Evolutionary conservation across 805 yeast genomes (phyloP).

Genomic region (Metschnikowia reukaufii): DNA sequence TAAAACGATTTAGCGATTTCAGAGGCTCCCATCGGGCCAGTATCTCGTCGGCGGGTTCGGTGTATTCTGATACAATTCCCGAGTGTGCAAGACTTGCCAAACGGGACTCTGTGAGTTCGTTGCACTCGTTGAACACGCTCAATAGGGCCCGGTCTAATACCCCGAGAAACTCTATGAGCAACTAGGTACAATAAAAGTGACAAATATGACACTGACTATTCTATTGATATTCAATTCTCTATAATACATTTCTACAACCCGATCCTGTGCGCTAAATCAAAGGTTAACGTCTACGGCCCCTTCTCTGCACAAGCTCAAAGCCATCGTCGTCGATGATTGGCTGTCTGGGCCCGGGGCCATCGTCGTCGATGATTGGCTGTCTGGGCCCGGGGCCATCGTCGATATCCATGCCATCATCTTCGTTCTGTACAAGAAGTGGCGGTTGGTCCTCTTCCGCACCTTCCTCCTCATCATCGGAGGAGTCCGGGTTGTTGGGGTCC

Average conservation of each 20-base stretch:
- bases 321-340: conserved; percentile 86
- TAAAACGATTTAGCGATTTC: conserved; percentile 49
- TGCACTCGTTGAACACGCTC: conserved; percentile 41
- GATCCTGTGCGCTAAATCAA: not conserved
- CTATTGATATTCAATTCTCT: conserved; percentile 3
- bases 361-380: conserved; percentile 38
- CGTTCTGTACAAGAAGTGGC: conserved; percentile 2
- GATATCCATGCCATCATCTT: conserved; percentile 31
- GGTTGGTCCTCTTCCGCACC: conserved; percentile 47
- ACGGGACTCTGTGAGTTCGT: conserved; percentile 36
- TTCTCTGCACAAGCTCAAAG: conserved; percentile 80
- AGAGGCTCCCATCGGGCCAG: conserved; percentile 32
- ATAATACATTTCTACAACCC: conserved; percentile 2
- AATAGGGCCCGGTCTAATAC: conserved; percentile 35
- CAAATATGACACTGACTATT: not conserved
- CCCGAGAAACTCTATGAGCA: conserved; percentile 36
- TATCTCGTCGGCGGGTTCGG: conserved; percentile 23
- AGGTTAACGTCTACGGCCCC: conserved; percentile 48
- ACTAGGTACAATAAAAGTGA: not conserved
- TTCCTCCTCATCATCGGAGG: conserved; percentile 45
- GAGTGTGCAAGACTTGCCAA: conserved; percentile 19
- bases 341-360: conserved; percentile 15
- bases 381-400: conserved; percentile 40
- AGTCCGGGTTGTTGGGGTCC: conserved; percentile 66
- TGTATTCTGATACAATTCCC: conserved; percentile 25